Conservation (phyloP, 495 filamentous ascomycete genomes). For the Penicillium tannophilum region DNA sequence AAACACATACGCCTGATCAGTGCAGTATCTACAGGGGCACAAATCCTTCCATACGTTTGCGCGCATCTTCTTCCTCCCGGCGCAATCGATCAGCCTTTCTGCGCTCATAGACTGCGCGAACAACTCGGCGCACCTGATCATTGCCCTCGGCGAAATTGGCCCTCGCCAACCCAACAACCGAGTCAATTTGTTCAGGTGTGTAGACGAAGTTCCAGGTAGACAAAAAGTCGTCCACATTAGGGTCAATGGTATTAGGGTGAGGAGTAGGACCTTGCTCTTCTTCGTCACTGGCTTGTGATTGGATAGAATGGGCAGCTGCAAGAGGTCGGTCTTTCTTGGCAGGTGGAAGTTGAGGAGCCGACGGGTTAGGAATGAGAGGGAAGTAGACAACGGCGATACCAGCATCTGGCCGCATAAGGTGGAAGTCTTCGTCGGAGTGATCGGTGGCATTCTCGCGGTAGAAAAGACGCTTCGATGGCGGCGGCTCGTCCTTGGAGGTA, state of each 20-base stretch:
- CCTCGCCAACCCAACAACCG: slow-evolving; percentile 75
- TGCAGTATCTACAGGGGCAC: slow-evolving; percentile 31
- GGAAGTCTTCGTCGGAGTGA: slow-evolving; percentile 62
- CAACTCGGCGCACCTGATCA: slow-evolving; percentile 70
- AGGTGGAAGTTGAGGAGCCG: slow-evolving; percentile 38
- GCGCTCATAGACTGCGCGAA: slow-evolving; percentile 91
- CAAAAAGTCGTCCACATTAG: slow-evolving; percentile 77
- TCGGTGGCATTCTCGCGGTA: slow-evolving; percentile 30
- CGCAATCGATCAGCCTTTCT: slow-evolving; percentile 72
- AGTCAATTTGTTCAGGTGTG: slow-evolving; percentile 81
- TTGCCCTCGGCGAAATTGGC: slow-evolving; percentile 85
- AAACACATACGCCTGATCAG: not conserved
- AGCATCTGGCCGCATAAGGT: slow-evolving; percentile 73
- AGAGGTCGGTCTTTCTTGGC: slow-evolving; percentile 26
- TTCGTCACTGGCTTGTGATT: slow-evolving; percentile 24
- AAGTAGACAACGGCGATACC: slow-evolving; percentile 91
- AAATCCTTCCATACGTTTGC: slow-evolving; percentile 45
- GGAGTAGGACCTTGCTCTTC: slow-evolving; percentile 24
- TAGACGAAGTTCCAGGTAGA: slow-evolving; percentile 98
- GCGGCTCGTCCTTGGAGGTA: slow-evolving; percentile 59
- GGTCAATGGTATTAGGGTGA: slow-evolving; percentile 76
- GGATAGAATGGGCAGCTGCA: slow-evolving; percentile 23
- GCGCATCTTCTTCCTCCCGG: slow-evolving; percentile 52
- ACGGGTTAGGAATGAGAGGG: slow-evolving; percentile 78
- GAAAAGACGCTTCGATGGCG: slow-evolving; percentile 63